These are phyloP conservation scores for Stygiomarasmius scandens DNA, from an alignment of 1,284 basidiomycete genomes.

Conservation along the genomic window DNA sequence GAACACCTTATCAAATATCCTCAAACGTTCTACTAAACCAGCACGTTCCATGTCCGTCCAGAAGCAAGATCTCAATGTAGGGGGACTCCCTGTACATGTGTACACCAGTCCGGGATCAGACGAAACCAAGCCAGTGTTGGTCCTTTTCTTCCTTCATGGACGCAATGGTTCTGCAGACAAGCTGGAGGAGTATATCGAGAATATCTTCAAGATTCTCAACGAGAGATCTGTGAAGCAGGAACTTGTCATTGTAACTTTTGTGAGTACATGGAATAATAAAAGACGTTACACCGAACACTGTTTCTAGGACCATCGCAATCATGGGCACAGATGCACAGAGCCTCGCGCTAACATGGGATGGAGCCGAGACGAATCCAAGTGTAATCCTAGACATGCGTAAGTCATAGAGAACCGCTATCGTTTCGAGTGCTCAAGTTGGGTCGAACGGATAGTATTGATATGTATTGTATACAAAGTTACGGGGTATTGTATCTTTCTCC, in stretches of 20 bases:
- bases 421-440: constrained; percentile 1
- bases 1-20: neutral
- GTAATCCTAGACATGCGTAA: constrained; percentile 71
- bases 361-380: constrained; percentile 42
- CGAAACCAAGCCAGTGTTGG: constrained; percentile 39
- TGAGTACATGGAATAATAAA: constrained; percentile 28
- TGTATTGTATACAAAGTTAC: constrained; percentile 71
- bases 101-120: constrained; percentile 28
- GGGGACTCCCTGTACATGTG: constrained; percentile 48
- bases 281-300: neutral
- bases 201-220: constrained; percentile 19
- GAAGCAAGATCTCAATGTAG: constrained; percentile 40
- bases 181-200: constrained; percentile 27
- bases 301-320: constrained; percentile 77
- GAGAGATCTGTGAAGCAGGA: constrained; percentile 34
- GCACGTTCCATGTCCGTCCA: constrained; percentile 9
- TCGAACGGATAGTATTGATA: constrained; percentile 61
- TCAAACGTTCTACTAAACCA: neutral
- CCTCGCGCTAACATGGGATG: constrained; percentile 59
- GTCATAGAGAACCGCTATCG: constrained; percentile 25
- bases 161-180: constrained; percentile 37
- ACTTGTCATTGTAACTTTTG: constrained; percentile 61
- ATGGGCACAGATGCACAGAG: constrained; percentile 63
- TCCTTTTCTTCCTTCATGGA: constrained; percentile 68
- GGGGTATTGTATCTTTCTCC: constrained; percentile 16